These are phyloP conservation scores for Firmiana major DNA, from an alignment of 345 rosid species.

Conservation along the genomic window DNA sequence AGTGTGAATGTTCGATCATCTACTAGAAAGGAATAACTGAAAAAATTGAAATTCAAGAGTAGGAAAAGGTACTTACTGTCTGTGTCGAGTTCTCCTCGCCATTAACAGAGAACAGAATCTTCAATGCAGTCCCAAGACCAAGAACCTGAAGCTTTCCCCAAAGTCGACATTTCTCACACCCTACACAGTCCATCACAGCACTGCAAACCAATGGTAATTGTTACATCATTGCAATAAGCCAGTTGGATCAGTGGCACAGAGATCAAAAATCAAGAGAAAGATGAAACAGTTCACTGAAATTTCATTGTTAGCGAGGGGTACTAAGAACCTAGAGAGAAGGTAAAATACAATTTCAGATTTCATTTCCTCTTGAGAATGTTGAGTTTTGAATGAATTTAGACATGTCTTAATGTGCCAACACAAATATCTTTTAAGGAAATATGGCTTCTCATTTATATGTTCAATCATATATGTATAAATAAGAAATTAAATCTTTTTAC, in stretches of 20 bases:
- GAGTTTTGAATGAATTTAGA: background rate
- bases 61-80: constrained; percentile 42
- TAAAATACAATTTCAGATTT: background rate
- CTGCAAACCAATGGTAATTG: constrained; percentile 43
- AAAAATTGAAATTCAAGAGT: constrained; percentile 1
- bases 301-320: background rate
- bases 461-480: background rate
- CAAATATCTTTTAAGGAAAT: background rate
- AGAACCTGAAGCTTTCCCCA: constrained; percentile 99
- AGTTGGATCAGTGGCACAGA: background rate
- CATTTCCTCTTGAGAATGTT: background rate
- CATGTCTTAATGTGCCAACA: background rate
- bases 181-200: constrained; percentile 92
- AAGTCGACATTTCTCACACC: constrained; percentile 95
- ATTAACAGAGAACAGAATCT: constrained; percentile 79
- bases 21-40: constrained; percentile 2
- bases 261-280: background rate
- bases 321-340: background rate
- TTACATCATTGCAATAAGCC: background rate
- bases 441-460: background rate
- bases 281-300: background rate
- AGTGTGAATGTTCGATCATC: background rate
- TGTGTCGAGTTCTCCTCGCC: constrained; percentile 47
- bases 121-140: constrained; percentile 92
- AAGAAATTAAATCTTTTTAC: background rate